phyloP scores from a whole-genome alignment of 805 yeast genomes.

The Zygoascus biomembranicola region DNA sequence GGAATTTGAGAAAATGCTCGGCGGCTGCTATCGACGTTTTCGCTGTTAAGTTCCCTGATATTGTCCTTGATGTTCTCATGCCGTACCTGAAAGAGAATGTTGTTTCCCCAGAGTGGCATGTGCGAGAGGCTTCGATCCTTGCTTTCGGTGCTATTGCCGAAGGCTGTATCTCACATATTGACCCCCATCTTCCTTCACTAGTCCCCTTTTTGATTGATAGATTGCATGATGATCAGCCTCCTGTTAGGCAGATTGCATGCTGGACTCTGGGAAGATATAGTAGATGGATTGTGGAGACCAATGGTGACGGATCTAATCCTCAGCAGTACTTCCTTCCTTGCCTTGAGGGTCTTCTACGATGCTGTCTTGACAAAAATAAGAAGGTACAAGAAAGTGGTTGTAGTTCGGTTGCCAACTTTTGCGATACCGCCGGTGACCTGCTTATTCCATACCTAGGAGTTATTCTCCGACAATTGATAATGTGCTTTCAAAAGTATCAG shows the following conservation, averaged over 20 bases:
- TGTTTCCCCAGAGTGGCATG: conserved; percentile 69
- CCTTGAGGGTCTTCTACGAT: conserved; percentile 61
- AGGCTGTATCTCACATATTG: conserved; percentile 68
- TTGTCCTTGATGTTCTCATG: conserved; percentile 56
- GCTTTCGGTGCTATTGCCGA: conserved; percentile 95
- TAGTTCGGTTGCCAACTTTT: conserved; percentile 72
- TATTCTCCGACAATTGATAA: conserved; percentile 58
- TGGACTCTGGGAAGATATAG: conserved; percentile 91
- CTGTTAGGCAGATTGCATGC: conserved; percentile 88
- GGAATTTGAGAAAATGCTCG: conserved; percentile 90
- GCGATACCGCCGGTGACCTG: conserved; percentile 67
- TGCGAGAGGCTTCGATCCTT: conserved; percentile 85
- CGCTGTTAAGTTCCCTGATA: conserved; percentile 58
- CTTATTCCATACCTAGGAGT: conserved; percentile 58
- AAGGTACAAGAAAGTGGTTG: conserved; percentile 96
- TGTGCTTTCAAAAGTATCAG: conserved; percentile 72
- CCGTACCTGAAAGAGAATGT: conserved; percentile 72
- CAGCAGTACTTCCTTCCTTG: conserved; percentile 68
- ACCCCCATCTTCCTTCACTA: conserved; percentile 66
- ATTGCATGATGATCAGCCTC: conserved; percentile 63
- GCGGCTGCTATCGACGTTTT: conserved; percentile 87
- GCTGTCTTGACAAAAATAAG: conserved; percentile 75
- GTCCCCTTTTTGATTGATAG: conserved; percentile 81
- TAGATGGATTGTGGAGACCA: conserved; percentile 55
- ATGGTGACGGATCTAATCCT: conserved; percentile 30